Evolutionary conservation across 1,139 yeast genomes (phyloP).

Genomic region (Candida tetrigidarum): DNA sequence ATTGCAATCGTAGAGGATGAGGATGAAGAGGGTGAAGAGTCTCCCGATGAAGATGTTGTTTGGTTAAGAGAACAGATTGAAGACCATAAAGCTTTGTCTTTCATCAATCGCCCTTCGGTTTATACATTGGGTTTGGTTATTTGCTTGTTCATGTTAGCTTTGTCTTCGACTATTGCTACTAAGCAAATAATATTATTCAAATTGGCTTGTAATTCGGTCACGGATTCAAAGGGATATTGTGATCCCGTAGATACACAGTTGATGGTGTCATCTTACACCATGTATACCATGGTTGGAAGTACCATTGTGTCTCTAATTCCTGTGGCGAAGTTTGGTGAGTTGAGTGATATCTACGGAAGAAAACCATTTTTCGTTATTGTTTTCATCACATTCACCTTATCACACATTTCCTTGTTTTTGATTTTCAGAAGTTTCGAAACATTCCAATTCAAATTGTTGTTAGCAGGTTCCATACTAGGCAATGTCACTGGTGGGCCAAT

Average conservation of each 20-base stretch:
- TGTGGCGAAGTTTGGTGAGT: constrained; percentile 53
- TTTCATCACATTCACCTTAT: constrained; percentile 28
- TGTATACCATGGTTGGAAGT: constrained; percentile 24
- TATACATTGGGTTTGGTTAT: constrained; percentile 30
- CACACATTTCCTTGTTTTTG: constrained; percentile 28
- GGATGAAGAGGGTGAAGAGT: constrained; percentile 27
- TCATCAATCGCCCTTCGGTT: constrained; percentile 41
- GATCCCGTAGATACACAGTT: constrained; percentile 39
- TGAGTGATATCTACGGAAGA: constrained; percentile 66
- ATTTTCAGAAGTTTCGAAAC: constrained; percentile 33
- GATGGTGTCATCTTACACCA: constrained; percentile 33
- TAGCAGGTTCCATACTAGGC: constrained; percentile 39
- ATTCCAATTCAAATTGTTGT: constrained; percentile 34
- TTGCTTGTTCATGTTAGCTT: constrained; percentile 29
- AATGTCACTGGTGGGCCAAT: constrained; percentile 59
- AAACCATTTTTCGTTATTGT: constrained; percentile 45
- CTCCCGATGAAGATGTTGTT: constrained; percentile 34
- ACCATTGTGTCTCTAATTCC: constrained; percentile 36
- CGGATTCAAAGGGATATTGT: constrained; percentile 24
- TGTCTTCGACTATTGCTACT: constrained; percentile 32
- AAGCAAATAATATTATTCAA: constrained; percentile 31
- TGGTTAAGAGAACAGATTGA: constrained; percentile 43
- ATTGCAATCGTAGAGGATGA: constrained; percentile 24
- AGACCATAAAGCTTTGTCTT: constrained; percentile 33
- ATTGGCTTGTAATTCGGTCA: constrained; percentile 37